Conservation (phyloP, 805 yeast genomes). For the Candida berthetii region DNA sequence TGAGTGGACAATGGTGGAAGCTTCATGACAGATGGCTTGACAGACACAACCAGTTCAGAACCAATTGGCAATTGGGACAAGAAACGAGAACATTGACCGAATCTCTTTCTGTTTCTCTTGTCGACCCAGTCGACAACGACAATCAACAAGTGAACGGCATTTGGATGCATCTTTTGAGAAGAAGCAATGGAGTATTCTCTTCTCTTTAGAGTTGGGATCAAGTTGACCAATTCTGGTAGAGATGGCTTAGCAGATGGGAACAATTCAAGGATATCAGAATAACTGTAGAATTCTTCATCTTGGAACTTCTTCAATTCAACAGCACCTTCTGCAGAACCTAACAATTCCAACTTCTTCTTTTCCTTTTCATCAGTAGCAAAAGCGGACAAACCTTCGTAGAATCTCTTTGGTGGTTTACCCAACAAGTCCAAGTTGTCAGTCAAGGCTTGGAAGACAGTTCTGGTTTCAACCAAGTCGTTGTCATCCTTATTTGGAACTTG, state of each 20-base stretch:
- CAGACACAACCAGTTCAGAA: constrained; percentile 84
- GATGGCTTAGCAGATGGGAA: constrained; percentile 81
- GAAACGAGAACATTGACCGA: constrained; percentile 91
- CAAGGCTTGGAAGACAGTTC: constrained; percentile 79
- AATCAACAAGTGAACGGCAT: constrained; percentile 83
- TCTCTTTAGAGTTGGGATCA: constrained; percentile 86
- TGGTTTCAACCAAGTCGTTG: constrained; percentile 49
- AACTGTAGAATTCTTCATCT: constrained; percentile 77
- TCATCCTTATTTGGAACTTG: constrained; percentile 68
- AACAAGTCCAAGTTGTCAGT: constrained; percentile 79
- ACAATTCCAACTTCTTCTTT: constrained; percentile 49
- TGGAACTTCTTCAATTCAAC: constrained; percentile 76
- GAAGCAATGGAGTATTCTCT: constrained; percentile 98
- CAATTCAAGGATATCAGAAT: constrained; percentile 73
- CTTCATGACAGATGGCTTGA: constrained; percentile 96
- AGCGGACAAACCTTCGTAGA: constrained; percentile 75
- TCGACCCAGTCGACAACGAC: constrained; percentile 97
- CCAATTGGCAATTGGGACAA: constrained; percentile 76
- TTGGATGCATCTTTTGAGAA: constrained; percentile 87
- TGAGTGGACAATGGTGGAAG: constrained; percentile 81
- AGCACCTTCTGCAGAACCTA: constrained; percentile 79
- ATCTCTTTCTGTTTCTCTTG: constrained; percentile 76
- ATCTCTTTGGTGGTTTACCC: constrained; percentile 94
- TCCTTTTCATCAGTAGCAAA: constrained; percentile 69
- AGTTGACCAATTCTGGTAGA: constrained; percentile 57